Conservation (phyloP, 768 basidiomycete species). For the Kwoniella dejecticola region DNA sequence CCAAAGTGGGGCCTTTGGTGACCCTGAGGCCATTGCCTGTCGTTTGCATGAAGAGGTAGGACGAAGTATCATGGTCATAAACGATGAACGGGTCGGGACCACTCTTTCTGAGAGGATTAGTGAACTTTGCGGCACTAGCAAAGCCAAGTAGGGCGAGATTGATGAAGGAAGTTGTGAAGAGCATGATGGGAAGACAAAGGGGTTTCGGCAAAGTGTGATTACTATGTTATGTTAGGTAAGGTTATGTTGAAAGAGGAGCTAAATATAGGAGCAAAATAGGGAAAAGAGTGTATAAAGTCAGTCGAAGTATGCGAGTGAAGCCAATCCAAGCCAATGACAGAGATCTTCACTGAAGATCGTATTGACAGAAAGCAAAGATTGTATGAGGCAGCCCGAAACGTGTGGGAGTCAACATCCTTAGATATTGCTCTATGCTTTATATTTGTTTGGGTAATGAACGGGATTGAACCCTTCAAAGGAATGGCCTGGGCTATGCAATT, state of each 20-base stretch:
- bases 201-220: neutral
- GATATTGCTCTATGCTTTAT: too few species aligned
- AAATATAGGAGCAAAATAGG: conserved; percentile 26
- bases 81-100: conserved; percentile 23
- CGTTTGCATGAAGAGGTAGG: conserved; percentile 15
- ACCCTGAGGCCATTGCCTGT: conserved; percentile 4
- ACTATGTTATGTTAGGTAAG: conserved; percentile 50
- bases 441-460: too few species aligned
- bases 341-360: too few species aligned
- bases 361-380: too few species aligned
- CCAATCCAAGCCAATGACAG: too few species aligned
- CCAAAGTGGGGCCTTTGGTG: conserved; percentile 15
- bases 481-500: too few species aligned
- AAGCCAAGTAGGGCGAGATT: conserved; percentile 1
- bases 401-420: too few species aligned
- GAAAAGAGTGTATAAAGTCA: neutral
- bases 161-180: neutral
- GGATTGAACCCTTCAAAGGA: too few species aligned
- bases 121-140: conserved; percentile 12
- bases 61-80: conserved; percentile 22
- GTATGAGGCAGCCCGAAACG: too few species aligned
- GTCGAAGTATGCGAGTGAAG: too few species aligned
- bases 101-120: conserved; percentile 15
- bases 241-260: conserved; percentile 55
- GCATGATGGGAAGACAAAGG: neutral